These are phyloP conservation scores for Rubia balearica DNA, from an alignment of 305 asterid genomes.

Conservation along the genomic window DNA sequence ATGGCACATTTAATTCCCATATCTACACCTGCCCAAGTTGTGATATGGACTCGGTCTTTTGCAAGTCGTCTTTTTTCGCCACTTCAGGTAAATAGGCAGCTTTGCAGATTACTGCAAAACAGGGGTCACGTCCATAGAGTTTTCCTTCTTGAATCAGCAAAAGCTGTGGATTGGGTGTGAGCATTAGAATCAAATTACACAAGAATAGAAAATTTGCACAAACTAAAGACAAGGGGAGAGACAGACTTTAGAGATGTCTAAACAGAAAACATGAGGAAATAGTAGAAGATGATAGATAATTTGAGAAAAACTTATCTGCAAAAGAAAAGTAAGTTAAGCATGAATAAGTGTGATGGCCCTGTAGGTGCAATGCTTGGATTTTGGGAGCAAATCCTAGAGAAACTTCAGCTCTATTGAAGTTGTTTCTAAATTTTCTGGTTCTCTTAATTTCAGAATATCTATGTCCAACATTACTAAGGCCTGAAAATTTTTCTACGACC, in stretches of 20 bases:
- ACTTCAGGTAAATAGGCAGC: conserved; percentile 77
- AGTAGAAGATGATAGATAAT: not conserved
- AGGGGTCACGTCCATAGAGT: conserved; percentile 80
- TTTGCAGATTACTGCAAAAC: conserved; percentile 77
- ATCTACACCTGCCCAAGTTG: conserved; percentile 82
- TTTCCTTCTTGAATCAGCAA: conserved; percentile 96
- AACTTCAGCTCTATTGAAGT: no score
- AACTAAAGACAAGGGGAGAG: not conserved
- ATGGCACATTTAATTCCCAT: not conserved
- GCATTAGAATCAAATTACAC: conserved; percentile 31
- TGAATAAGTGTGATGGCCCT: no score
- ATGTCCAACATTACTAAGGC: no score
- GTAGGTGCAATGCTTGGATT: no score
- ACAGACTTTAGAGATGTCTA: not conserved
- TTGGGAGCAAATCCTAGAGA: no score
- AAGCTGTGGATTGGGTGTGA: conserved; percentile 55
- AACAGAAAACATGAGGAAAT: not conserved
- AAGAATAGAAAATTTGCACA: conserved; percentile 15
- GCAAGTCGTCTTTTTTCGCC: conserved; percentile 59
- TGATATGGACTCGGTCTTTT: conserved; percentile 56
- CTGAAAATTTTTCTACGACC: no score
- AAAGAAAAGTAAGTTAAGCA: no score
- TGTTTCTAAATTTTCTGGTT: no score
- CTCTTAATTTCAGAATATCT: no score
- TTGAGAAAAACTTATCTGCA: not conserved